Evolutionary conservation across 139 green algal species (phyloP).

Genomic region (Ulvella scutata): DNA sequence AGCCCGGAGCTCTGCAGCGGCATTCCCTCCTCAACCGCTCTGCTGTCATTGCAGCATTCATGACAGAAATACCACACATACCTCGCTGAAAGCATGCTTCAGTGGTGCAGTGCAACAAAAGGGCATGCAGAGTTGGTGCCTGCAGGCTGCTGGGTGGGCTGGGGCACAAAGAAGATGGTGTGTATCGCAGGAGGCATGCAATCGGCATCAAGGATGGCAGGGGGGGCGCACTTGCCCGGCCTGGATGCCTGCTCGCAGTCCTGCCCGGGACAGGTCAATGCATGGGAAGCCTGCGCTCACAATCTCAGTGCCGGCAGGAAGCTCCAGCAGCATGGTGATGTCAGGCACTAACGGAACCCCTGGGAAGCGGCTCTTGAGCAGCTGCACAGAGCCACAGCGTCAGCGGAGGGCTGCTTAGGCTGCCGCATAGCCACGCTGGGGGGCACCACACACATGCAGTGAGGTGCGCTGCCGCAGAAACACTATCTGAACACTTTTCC

Average conservation of each 20-base stretch:
- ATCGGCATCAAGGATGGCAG: not conserved
- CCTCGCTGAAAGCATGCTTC: not conserved
- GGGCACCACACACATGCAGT: too few relatives aligned
- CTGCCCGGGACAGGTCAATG: slow-evolving; percentile 60
- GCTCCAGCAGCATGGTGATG: slow-evolving; percentile 20
- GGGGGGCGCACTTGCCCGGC: slow-evolving; percentile 3
- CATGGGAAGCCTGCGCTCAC: slow-evolving; percentile 79
- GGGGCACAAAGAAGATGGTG: not conserved
- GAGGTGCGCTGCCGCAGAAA: too few relatives aligned
- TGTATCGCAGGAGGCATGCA: not conserved
- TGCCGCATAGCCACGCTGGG: too few relatives aligned
- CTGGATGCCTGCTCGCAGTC: slow-evolving; percentile 38
- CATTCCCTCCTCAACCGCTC: not conserved
- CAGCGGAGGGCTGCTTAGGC: too few relatives aligned
- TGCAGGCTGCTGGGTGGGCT: not conserved
- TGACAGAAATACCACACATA: not conserved
- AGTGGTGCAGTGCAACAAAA: too few relatives aligned
- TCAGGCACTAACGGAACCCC: slow-evolving; percentile 32
- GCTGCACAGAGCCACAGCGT: slow-evolving; percentile 19
- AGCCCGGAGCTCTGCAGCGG: slow-evolving; percentile 42
- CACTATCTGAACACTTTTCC: too few relatives aligned
- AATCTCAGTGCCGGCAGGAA: slow-evolving; percentile 61
- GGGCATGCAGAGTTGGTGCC: too few relatives aligned
- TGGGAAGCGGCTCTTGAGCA: slow-evolving; percentile 36
- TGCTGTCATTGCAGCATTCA: not conserved